Evolutionary conservation across 78 protist species (phyloP), one percentile per base, ranked within the genome.

Genomic region (Monocercomonoides exilis): DNA sequence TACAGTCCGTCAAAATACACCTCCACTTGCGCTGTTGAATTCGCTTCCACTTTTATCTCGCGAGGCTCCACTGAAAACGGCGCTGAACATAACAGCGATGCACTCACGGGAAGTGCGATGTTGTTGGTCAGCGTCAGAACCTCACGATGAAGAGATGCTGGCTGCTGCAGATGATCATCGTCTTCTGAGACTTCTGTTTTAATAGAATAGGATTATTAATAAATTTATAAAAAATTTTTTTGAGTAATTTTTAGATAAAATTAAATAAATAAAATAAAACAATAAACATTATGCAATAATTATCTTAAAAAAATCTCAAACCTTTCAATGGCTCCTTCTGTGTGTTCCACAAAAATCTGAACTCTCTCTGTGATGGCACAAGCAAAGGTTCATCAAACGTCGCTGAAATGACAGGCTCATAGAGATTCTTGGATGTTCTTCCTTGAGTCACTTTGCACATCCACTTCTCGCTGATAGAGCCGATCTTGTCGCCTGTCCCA

Each of bases 41-140:
- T 82, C 29, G 85, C 82, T 45, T 41, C 77, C 2, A 92, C 79
- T 45, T 0, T 2, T 46, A 85, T 5, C 80, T 90, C 94, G 5
- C 84, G 5, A 4, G 0, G 29, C 80, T 81, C 89, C 29, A 86
- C 41, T 11, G 63, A 1, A 84, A 92, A 91, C 11, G 94, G 94
- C 41, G 38, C 33, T n/a, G 80, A 0, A 3, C 77, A 2, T 44
- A 29, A 21, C 44, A 92, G 84, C 29, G 35, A 0, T 46, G 88
- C 81, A 85, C 42, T 44, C 32, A 92, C 90, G 33, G 88, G 86
- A 64, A 92, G 85, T 70, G 86, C 41, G 42, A 88, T 46, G 21
- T 54, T 43, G 91, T 92, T 91, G 11, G 1, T 44, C 34, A 91
- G 43, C 32, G 46, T 46, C 64, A 87, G 84, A 54, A 21, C 21